Evolutionary conservation across 441 rosid genomes (phyloP).

Genomic region (Jatropha multifida): DNA sequence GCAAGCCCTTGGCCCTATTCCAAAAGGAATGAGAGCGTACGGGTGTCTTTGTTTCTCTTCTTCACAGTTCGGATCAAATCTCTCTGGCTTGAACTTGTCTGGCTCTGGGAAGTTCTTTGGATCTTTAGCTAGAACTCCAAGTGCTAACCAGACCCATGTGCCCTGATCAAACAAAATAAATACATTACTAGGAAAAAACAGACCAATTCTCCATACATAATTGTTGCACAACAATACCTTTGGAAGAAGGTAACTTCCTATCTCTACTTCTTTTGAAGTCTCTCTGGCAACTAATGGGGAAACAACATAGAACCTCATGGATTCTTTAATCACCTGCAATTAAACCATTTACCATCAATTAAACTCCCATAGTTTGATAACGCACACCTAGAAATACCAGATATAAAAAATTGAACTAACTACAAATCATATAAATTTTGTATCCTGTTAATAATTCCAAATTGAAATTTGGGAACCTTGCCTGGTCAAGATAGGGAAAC

Average conservation of each 20-base stretch:
- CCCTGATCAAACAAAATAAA: slow-evolving; percentile 44
- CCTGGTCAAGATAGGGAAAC: slow-evolving; percentile 87
- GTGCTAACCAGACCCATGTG: slow-evolving; percentile 97
- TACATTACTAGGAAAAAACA: neutral
- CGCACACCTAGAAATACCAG: neutral
- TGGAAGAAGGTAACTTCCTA: slow-evolving; percentile 82
- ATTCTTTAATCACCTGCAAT: slow-evolving; percentile 79
- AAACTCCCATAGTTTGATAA: slow-evolving; percentile 8
- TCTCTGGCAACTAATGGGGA: slow-evolving; percentile 89
- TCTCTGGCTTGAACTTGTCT: slow-evolving; percentile 79
- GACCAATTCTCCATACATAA: neutral
- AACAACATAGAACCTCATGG: slow-evolving; percentile 75
- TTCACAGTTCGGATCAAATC: slow-evolving; percentile 72
- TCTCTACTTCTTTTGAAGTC: slow-evolving; percentile 73
- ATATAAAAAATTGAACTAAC: neutral
- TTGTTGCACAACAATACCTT: slow-evolving; percentile 45
- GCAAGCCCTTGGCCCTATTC: slow-evolving; percentile 95
- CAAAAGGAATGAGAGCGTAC: slow-evolving; percentile 81
- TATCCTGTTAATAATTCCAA: neutral
- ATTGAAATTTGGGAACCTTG: slow-evolving; percentile 22
- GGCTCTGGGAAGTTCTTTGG: slow-evolving; percentile 88
- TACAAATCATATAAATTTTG: neutral
- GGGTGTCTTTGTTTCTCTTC: slow-evolving; percentile 85
- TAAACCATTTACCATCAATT: neutral
- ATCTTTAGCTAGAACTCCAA: slow-evolving; percentile 86